Conservation (phyloP, 176 grass and related monocot species). For the Oryza nivara region DNA sequence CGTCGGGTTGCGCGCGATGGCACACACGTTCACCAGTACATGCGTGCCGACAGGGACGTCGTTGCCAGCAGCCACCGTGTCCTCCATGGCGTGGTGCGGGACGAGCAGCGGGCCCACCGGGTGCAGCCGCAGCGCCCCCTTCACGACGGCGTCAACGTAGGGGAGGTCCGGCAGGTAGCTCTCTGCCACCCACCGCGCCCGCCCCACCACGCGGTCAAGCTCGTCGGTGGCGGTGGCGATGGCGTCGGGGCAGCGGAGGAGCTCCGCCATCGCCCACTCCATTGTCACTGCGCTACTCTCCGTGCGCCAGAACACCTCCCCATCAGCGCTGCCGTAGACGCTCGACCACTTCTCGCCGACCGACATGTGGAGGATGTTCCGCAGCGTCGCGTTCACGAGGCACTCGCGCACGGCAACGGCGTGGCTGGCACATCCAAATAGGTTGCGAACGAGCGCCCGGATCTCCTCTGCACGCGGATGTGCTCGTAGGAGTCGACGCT, state of each 20-base stretch:
- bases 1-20: constrained; percentile 57
- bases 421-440: neutral
- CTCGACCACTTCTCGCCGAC: constrained; percentile 56
- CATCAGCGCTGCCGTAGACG: constrained; percentile 41
- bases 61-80: constrained; percentile 39
- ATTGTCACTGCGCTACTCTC: constrained; percentile 64
- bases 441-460: constrained; percentile 16
- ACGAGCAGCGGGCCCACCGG: constrained; percentile 57
- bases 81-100: constrained; percentile 52
- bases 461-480: constrained; percentile 57
- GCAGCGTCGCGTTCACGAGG: constrained; percentile 45
- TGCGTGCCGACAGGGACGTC: constrained; percentile 53
- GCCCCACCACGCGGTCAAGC: constrained; percentile 56
- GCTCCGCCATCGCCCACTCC: constrained; percentile 72
- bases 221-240: constrained; percentile 43
- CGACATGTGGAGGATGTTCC: constrained; percentile 63
- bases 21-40: constrained; percentile 66
- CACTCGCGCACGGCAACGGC: constrained; percentile 47
- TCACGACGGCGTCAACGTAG: constrained; percentile 66
- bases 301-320: constrained; percentile 56
- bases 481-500: constrained; percentile 53
- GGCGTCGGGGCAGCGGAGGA: constrained; percentile 38
- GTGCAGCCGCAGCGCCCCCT: constrained; percentile 70
- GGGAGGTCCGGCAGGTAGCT: constrained; percentile 50
- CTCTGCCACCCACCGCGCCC: constrained; percentile 46